Evolutionary conservation across 768 basidiomycete genomes (phyloP), one percentile per base, ranked within the genome.

Genomic region (Pulveroboletus sp.): DNA sequence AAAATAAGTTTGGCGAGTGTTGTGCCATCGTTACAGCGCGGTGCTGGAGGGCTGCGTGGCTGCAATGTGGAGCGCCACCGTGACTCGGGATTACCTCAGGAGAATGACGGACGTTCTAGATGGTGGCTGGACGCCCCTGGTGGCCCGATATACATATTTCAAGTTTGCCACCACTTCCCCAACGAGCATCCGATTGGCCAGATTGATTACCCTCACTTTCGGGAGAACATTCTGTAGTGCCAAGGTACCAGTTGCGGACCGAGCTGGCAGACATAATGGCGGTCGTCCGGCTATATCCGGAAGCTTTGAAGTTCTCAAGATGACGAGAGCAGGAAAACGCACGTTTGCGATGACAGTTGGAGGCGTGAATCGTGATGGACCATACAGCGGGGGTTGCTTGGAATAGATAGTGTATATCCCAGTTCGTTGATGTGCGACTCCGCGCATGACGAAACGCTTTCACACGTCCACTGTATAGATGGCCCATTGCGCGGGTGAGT

Each of bases 1-100:
- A 20, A 42, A 29, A 19, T 49, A n/a, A 22, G 22, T 22, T 5
- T 22, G 22, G 24, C 16, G 4, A n/a, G 39, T 31, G 41, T n/a
- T 39, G 37, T 43, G 50, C 30, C 41, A 53, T 34, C 19, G 22
- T 43, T 32, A 31, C 50, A 44, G 19, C 24, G 35, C 16, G 30
- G 35, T 24, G 23, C 27, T 5, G 12, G 8, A 10, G 11, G 31
- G 20, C 24, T 37, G 29, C 14, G 22, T 23, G 6, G 45, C 9
- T 37, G 35, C 8, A 49, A 50, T 23, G 17, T 26, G 26, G 30
- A n/a, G n/a, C n/a, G n/a, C n/a, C n/a, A n/a, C 47, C 47, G 38
- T 24, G 47, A 8, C 19, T 19, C n/a, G n/a, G 30, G 19, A 49
- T 30, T 27, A 26, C 29, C 23, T 41, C 3, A 13, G 13, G 37